These are phyloP conservation scores for Kuraishia piskuri DNA, from an alignment of 805 yeast genomes.

Conservation along the genomic window DNA sequence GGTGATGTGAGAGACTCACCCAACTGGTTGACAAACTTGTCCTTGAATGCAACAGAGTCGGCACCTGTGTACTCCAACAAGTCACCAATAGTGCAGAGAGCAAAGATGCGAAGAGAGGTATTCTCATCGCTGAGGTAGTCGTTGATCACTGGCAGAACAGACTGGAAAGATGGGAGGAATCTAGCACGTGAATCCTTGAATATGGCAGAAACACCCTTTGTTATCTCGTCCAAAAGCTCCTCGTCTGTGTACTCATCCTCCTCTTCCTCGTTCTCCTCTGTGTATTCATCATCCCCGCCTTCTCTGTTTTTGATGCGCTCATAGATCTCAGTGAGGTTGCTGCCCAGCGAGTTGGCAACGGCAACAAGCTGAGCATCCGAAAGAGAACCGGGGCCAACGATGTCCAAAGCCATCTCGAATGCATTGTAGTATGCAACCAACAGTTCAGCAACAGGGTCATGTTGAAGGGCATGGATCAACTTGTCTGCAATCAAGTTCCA, in stretches of 20 bases:
- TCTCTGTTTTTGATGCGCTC: conserved; percentile 69
- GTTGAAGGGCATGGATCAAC: conserved; percentile 55
- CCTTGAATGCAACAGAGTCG: conserved; percentile 54
- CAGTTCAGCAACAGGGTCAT: conserved; percentile 80
- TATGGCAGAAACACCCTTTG: conserved; percentile 61
- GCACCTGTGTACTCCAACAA: conserved; percentile 74
- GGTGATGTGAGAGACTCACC: conserved; percentile 60
- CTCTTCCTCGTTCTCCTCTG: conserved; percentile 77
- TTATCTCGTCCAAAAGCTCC: conserved; percentile 79
- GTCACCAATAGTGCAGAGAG: conserved; percentile 73
- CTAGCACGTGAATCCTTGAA: conserved; percentile 53
- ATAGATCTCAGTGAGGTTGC: conserved; percentile 57
- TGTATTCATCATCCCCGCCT: conserved; percentile 73
- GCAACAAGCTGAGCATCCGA: conserved; percentile 43
- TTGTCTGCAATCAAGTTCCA: conserved; percentile 69
- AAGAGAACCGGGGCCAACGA: conserved; percentile 59
- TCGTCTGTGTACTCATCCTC: conserved; percentile 87
- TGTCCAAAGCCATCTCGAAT: conserved; percentile 53
- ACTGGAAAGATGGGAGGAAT: conserved; percentile 59
- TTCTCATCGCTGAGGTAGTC: conserved; percentile 58
- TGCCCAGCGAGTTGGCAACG: conserved; percentile 50
- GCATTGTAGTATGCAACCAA: conserved; percentile 71
- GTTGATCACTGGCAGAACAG: conserved; percentile 53
- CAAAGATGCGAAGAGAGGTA: conserved; percentile 64
- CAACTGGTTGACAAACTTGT: conserved; percentile 52